Evolutionary conservation across 2,329 filamentous ascomycete species (phyloP).

Genomic region (Ophiostoma quercus): DNA sequence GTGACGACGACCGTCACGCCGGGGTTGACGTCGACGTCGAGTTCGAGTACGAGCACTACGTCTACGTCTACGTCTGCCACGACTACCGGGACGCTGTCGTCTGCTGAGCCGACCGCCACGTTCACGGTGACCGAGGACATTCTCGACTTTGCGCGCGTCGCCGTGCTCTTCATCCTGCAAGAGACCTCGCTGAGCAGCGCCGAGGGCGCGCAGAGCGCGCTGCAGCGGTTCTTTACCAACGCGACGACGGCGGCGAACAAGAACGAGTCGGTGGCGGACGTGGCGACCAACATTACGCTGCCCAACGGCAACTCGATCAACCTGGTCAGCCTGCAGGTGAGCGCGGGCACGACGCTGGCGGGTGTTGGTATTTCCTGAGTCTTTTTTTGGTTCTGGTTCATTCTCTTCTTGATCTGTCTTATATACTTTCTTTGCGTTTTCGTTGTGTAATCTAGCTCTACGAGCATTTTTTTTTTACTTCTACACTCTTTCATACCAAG

Average conservation of each 20-base stretch:
- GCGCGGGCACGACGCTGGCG: constrained; percentile 17
- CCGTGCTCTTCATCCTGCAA: constrained; percentile 58
- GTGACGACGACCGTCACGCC: constrained; percentile 29
- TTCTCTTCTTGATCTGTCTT: neutral
- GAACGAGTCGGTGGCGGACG: constrained; percentile 30
- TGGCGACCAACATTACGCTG: constrained; percentile 38
- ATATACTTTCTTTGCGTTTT: neutral
- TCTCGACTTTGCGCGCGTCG: constrained; percentile 59
- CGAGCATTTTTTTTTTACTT: neutral
- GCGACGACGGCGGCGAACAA: constrained; percentile 27
- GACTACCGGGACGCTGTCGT: constrained; percentile 28
- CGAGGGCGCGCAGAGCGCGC: constrained; percentile 47
- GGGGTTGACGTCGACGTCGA: neutral
- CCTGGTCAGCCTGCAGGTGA: constrained; percentile 39
- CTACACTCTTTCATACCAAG: neutral
- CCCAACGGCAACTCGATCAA: constrained; percentile 44
- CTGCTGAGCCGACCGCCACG: constrained; percentile 31
- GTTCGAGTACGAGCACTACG: neutral
- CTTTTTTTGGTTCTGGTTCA: neutral
- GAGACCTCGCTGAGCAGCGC: constrained; percentile 48
- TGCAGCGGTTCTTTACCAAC: constrained; percentile 52
- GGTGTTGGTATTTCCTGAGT: constrained; percentile 15
- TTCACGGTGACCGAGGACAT: constrained; percentile 52
- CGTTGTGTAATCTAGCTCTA: constrained; percentile 5
- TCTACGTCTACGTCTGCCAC: constrained; percentile 20